These are phyloP conservation scores for Gastrolobium villosum DNA, from an alignment of 306 rosid genomes.

Conservation along the genomic window DNA sequence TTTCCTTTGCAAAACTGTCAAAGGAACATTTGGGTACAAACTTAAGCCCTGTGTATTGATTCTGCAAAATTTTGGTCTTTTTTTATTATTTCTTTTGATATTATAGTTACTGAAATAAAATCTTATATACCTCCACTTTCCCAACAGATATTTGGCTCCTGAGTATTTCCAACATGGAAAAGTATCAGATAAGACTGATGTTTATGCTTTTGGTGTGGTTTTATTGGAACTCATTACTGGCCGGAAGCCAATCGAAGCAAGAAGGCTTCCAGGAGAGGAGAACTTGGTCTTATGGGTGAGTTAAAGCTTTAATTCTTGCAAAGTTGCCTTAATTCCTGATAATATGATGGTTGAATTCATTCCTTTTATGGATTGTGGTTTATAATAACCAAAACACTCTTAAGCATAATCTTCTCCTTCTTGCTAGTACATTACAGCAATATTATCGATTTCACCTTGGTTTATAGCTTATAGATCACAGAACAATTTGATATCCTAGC, in stretches of 20 bases:
- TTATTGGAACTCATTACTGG: slow-evolving; percentile 95
- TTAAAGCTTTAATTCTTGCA: slow-evolving; percentile 38
- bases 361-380: slow-evolving; percentile 36
- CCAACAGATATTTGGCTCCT: slow-evolving; percentile 87
- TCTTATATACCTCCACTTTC: slow-evolving; percentile 8
- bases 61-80: slow-evolving; percentile 17
- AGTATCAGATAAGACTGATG: slow-evolving; percentile 93
- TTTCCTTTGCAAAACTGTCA: slow-evolving; percentile 96
- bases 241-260: slow-evolving; percentile 88
- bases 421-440: slow-evolving; percentile 2
- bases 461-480: slow-evolving; percentile 26
- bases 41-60: slow-evolving; percentile 31
- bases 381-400: slow-evolving; percentile 16
- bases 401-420: slow-evolving; percentile 14
- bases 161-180: slow-evolving; percentile 99
- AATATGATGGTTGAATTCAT: slow-evolving; percentile 25
- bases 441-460: slow-evolving; percentile 8
- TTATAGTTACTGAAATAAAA: slow-evolving; percentile 24
- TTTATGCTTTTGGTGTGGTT: slow-evolving; percentile 95
- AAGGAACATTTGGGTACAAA: slow-evolving; percentile 97
- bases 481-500: slow-evolving; percentile 25
- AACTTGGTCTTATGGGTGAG: slow-evolving; percentile 95
- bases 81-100: slow-evolving; percentile 4
- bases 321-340: slow-evolving; percentile 17
- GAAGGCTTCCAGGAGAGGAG: slow-evolving; percentile 84